Base-by-base conservation (phyloP, 75 land plant genomes). In the Ceratopteris richardii region DNA sequence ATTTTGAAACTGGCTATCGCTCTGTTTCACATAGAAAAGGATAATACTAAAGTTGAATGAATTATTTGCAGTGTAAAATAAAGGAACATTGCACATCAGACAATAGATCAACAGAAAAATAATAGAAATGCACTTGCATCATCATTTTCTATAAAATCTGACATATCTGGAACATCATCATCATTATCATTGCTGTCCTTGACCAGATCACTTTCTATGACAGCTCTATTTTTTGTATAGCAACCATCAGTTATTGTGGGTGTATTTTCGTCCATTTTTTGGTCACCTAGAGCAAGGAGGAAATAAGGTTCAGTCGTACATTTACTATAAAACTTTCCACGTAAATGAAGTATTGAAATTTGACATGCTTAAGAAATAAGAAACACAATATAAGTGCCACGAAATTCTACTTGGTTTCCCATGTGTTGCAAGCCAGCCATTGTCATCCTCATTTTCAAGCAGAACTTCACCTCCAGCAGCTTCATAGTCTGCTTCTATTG, bases 381-480 rank as follows among this genome's bases (percentile, higher is more conserved):
- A n/a, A n/a, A n/a, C n/a, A n/a, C n/a, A n/a, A n/a, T n/a, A n/a
- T n/a, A n/a, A n/a, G n/a, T n/a, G n/a, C n/a, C n/a, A n/a, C n/a
- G n/a, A n/a, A n/a, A 26, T 2, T 28, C 18, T 52, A 52, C 54
- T 77, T 16, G 96, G 87, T 40, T 69, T 73, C 31, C 98, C 96
- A 79, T 94, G 96, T 25, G 98, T 94, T 31, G 91, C 96, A 22
- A 94, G 61, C 98, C 98, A 94, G 6, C 96, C 98, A 58, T 82
- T 88, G 51, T 68, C 73, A 57, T 88, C 71, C 19, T 66, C 90
- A 57, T 82, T 89, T 33, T 87, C 92, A 68, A 89, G 80, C 26
- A 86, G 59, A 61, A 78, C 68, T 58, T 88, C 96, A 18, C 85
- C 98, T n/a, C 90, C 90, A 46, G 88, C 87, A 65, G 88, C 90